Percentiles rank a stretch among this genome's conserved stretches.
Conservation (phyloP, 1,284 basidiomycete genomes). For the Rhodotorula sp. region DNA sequence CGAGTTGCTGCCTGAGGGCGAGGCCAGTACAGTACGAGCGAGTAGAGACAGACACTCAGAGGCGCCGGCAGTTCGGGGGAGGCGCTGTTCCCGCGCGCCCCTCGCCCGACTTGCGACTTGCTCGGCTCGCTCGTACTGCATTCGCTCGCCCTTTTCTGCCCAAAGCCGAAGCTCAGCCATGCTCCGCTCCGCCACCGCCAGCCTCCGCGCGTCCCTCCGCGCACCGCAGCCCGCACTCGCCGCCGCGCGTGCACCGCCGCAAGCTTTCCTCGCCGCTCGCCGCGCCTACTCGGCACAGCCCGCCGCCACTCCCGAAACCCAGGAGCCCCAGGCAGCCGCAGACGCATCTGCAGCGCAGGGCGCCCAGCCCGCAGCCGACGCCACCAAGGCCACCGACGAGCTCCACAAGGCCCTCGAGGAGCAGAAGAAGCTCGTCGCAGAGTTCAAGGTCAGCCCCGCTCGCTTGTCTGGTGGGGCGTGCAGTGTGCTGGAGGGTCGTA, state of each 20-base stretch:
- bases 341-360: background rate
- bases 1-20: no score
- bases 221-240: background rate
- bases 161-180: background rate
- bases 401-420: slow-evolving; percentile 28
- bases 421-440: slow-evolving; percentile 39
- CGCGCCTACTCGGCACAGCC: background rate
- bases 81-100: no score
- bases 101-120: no score
- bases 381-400: background rate
- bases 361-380: slow-evolving; percentile 4
- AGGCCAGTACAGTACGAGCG: no score
- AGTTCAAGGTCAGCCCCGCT: slow-evolving; percentile 33
- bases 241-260: background rate
- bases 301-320: background rate
- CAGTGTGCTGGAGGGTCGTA: background rate
- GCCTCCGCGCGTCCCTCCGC: background rate
- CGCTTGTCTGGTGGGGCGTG: no score
- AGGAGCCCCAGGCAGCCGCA: slow-evolving; percentile 4
- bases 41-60: no score
- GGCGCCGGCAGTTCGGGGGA: no score
- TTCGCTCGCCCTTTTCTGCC: background rate
- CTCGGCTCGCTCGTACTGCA: background rate
- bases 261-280: background rate
- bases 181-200: slow-evolving; percentile 4